These are phyloP conservation scores for Trypanosomatidae sp. DNA, from an alignment of 208 protist genomes.

Conservation along the genomic window DNA sequence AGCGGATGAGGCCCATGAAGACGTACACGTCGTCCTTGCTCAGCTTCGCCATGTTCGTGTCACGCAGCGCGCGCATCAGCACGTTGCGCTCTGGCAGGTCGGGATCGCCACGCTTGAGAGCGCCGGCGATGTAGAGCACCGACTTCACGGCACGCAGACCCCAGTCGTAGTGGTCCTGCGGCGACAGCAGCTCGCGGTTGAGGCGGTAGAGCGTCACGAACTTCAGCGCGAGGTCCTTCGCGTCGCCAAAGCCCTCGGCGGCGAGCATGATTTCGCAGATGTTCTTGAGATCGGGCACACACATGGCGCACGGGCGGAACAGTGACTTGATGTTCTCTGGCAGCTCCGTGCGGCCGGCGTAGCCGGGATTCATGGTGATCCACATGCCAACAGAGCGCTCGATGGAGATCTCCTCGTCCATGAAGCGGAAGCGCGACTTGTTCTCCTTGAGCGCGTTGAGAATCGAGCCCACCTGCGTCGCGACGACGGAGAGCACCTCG, in stretches of 20 bases:
- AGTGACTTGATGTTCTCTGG: constrained; percentile 98
- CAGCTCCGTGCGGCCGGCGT: constrained; percentile 97
- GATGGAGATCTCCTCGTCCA: constrained; percentile 95
- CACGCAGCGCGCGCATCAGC: constrained; percentile 97
- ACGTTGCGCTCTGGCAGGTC: constrained; percentile 95
- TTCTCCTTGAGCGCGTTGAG: constrained; percentile 97
- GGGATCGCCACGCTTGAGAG: constrained; percentile 95
- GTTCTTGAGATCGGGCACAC: constrained; percentile 97
- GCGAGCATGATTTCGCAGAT: constrained; percentile 99
- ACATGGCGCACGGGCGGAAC: constrained; percentile 98
- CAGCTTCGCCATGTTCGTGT: constrained; percentile 98
- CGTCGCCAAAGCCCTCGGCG: constrained; percentile 96
- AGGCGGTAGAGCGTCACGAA: constrained; percentile 98
- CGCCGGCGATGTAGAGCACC: constrained; percentile 97
- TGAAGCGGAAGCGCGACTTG: constrained; percentile 95
- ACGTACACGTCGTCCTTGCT: constrained; percentile 98
- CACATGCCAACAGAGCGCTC: constrained; percentile 93
- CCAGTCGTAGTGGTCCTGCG: constrained; percentile 99
- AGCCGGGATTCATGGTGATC: constrained; percentile 98
- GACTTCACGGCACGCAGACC: constrained; percentile 99
- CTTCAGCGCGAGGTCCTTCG: constrained; percentile 97
- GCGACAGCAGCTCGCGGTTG: constrained; percentile 96
- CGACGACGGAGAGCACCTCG: constrained; percentile 98
- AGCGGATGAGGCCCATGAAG: constrained; percentile 97
- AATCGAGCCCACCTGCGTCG: constrained; percentile 98